Evolutionary conservation across 2,329 filamentous ascomycete species (phyloP), one percentile per base, ranked within the genome.

Genomic region (Fonsecaea multimorphosa): DNA sequence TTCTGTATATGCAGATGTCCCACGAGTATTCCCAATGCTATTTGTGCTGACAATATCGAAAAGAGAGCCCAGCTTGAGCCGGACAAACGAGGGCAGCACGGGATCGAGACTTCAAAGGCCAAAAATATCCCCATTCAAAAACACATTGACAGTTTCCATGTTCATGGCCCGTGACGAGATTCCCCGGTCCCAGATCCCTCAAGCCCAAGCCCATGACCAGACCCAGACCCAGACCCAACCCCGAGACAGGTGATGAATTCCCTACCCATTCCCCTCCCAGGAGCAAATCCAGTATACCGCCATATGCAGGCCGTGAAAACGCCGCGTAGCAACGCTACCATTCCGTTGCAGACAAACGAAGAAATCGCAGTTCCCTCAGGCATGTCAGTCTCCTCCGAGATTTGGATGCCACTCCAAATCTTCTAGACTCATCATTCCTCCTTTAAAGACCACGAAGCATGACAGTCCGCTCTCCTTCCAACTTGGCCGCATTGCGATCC

Each of bases 391-490:
- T 24, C 19, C 22, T 49, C 16, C 1, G 4, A 19, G 16, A n/a
- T n/a, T 16, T 4, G 22, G 22, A 24, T 49, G 19, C 38, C 16
- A 8, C 44, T 24, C 22, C 22, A 24, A 12, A 49, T 49, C 44
- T 24, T 49, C 24, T 19, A 12, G 19, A 27, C 1, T 24, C 44
- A 24, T 49, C 22, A 36, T 22, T 2, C 40, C 27, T 32, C 24
- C 29, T 53, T 75, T 86, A 97, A 78, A 96, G 89, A 68, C 93
- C 93, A 81, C 91, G 93, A 81, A 98, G 95, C 74, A 96, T 93
- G 70, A 94, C 90, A 54, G 95, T 99, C 76, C 94, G 86, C 85
- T 99, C 94, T 64, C 89, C 87, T 80, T 97, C 92, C 76, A 99
- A 84, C 82, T 96, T 93, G 71, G 93, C 91, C 66, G 92, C 91